Evolutionary conservation across 192 early-diverging fungal genomes (phyloP).

Genomic region (Mortierella claussenii): DNA sequence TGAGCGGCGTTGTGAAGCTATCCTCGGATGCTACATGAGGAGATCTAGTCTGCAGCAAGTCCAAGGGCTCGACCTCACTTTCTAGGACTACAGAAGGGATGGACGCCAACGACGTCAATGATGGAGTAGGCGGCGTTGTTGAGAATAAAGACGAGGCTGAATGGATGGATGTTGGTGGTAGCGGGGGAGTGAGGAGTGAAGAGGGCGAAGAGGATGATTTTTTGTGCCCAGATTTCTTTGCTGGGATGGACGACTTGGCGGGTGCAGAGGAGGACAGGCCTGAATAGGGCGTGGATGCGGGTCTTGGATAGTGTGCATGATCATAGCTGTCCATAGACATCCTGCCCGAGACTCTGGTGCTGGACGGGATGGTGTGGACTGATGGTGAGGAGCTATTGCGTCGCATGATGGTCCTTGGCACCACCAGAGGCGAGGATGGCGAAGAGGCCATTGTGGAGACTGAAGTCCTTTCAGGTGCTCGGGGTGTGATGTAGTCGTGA

Average conservation of each 20-base stretch:
- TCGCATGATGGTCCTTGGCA: constrained; percentile 17
- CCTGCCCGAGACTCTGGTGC: constrained; percentile 8
- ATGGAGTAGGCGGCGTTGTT: neutral
- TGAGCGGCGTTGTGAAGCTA: neutral
- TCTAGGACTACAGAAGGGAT: constrained; percentile 15
- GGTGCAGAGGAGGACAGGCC: constrained; percentile 6
- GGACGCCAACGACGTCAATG: constrained; percentile 8
- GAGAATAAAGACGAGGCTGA: constrained; percentile 8
- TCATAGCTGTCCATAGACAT: constrained; percentile 42
- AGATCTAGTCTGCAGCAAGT: neutral
- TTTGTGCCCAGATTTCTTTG: constrained; percentile 35
- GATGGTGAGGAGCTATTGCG: constrained; percentile 30
- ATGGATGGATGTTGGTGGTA: constrained; percentile 4
- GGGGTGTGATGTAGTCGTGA: too few species aligned
- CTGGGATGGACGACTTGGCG: neutral
- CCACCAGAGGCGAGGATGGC: too few species aligned
- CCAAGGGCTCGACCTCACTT: constrained; percentile 34
- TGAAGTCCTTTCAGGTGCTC: too few species aligned
- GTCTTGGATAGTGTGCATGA: constrained; percentile 9
- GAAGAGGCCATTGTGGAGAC: too few species aligned
- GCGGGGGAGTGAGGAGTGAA: constrained; percentile 15
- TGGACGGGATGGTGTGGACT: constrained; percentile 14
- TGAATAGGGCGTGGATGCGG: neutral
- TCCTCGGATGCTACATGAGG: constrained; percentile 4
- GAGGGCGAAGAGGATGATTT: constrained; percentile 44